Evolutionary conservation across 345 rosid species (phyloP), one percentile per base, ranked within the genome.

Genomic region (Corchorus olitorius): DNA sequence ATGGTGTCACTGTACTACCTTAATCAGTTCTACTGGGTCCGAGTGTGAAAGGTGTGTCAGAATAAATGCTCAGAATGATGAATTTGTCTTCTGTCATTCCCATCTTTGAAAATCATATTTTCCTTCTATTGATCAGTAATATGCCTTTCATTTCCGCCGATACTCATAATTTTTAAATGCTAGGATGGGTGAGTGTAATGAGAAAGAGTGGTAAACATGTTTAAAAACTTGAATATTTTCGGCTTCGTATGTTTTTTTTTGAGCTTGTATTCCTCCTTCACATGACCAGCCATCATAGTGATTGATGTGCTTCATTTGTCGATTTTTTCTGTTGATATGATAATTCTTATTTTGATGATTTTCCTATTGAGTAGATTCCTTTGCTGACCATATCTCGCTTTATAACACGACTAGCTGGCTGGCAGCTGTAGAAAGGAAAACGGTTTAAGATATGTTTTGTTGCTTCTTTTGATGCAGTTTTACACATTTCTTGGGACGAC

Each of bases 401-500:
- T 33, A 37, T 46, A 19, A 41, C 65, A 76, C 27, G 8, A 27
- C 27, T 53, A 13, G 67, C 39, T 43, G 59, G 50, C 3, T 19
- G 16, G 5, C 59, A 58, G 48, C 27, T 58, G 56, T 43, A 6
- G 33, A 65, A 41, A 19, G 33, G 27, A 5, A 9, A 69, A 76
- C 13, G 10, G 56, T 6, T 20, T 80, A 75, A 72, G 22, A 71
- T 70, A 55, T 48, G 14, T 22, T 75, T 54, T 76, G 61, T 45
- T 67, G 58, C 72, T 64, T 41, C 61, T 27, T 54, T 79, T 69
- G 72, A 50, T 89, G 90, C 92, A 93, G 97, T 88, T 93, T 82
- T 93, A 91, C 83, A 89, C 97, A 22, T 91, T 93, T 89, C 89
- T 91, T 37, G 97, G 85, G 89, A 89, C 97, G 77, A 84, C 83